Base-by-base conservation (phyloP, 2,329 filamentous ascomycete species). In the Pseudogymnoascus sp. region DNA sequence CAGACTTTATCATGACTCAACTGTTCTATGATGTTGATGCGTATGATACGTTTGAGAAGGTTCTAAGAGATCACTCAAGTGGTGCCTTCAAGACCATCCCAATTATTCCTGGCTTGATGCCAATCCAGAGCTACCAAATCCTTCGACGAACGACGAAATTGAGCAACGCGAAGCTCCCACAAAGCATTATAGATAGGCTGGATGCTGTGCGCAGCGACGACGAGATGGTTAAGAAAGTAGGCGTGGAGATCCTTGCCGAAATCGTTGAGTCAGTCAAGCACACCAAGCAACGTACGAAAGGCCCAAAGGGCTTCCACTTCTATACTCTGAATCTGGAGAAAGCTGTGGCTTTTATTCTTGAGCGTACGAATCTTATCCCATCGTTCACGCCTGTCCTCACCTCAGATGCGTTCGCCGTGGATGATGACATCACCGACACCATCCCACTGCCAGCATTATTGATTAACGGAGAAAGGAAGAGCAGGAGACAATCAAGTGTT, bases 1-100 rank as follows among this genome's bases (percentile, higher is more conserved):
- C 92, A 57, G 92, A 97, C 74, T 99, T 99, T 70, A 88, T 99
- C 74, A 96, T 99, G 90, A 97, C 94, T 0, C 94, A 99, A 73
- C 80, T 99, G 7, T 97, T 96, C 74, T 99, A 96, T 73, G 91
- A 97, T 70, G 81, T 91, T 21, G 79, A 88, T 3, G 89, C 89
- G 15, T 99, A 95, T 71, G 81, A 85, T 60, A 77, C 77, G 33
- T 97, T 95, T 69, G 92, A 97, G 75, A 80, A 77, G 64, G 82
- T 79, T 57, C 73, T 99, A 65, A 79, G 91, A 62, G 82, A 86
- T 59, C 90, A 99, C 69, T 83, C 89, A 55, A 95, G 89, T 68
- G 90, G 90, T 3, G 81, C 82, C 2, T 96, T 99, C 75, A 89
- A 89, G 74, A 83, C 82, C 2, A 88, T 96, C 21, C 88, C 90